Base-by-base conservation (phyloP, 1,284 basidiomycete genomes). In the Rhodotorula sp. region DNA sequence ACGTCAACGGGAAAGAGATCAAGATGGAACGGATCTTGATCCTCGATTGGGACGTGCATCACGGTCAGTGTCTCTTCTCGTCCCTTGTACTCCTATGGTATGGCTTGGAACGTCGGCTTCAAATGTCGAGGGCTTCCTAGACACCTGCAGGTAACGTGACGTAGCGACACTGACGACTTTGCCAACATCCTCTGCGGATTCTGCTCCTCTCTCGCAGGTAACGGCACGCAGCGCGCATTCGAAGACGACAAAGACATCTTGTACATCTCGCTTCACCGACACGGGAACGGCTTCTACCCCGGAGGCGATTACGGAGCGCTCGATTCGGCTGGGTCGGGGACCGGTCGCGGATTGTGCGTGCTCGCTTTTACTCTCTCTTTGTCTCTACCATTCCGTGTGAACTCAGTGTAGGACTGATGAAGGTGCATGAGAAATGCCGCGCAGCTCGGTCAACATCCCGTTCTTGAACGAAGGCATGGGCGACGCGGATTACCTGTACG, bases 41-140 rank as follows among this genome's bases (percentile, higher is more conserved):
- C 78, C 83, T 99, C 21, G 96, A 99, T 80, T 99, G 97, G 96
- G 96, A 99, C 81, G 93, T 99, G 0, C 96, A 99, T 81, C 96
- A 99, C 81, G 96, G 92, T 92, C 77, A 68, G 83, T 76, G 39
- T 26, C 14, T 39, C 6, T 7, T 31, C 26, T 0, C n/a, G 31
- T 16, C 51, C 20, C 3, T 6, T 12, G 14, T 16, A 12, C 51
- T 1, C 8, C 7, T 51, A 26, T 49, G 18, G 43, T 23, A 26
- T 68, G 23, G 23, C 20, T 12, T 15, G 34, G 58, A 14, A n/a
- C 54, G 3, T 8, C 12, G 39, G 39, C 10, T 12, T 43, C 10
- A 43, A 8, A 43, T 12, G 39, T 14, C 39, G 39, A 43, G 12
- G 10, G 8, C 10, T 43, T 14, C 12, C 39, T 43, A 43, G 8